A percentile compares a stretch with the other conserved stretches of the same genome.
These are phyloP conservation scores for Neurospora sp. DNA, from an alignment of 495 filamentous ascomycete species.

Conservation along the genomic window DNA sequence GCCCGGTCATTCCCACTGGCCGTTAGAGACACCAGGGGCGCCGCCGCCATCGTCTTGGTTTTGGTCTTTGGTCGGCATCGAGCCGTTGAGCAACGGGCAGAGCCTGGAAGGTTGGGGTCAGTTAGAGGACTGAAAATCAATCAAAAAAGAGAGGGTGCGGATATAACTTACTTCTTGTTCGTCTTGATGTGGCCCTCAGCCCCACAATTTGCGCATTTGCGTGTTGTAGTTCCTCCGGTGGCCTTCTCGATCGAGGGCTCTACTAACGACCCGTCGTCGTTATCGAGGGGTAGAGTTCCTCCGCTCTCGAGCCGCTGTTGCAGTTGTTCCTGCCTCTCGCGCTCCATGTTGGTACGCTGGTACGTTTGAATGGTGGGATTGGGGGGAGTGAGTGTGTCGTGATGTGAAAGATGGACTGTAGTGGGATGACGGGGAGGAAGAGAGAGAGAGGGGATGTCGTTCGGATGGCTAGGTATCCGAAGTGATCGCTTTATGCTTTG, in stretches of 20 bases:
- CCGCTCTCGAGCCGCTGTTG: conserved; percentile 29
- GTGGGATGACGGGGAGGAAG: no score
- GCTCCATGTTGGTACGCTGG: no score
- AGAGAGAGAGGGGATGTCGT: no score
- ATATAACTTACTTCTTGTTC: conserved; percentile 71
- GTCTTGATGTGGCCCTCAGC: conserved; percentile 96
- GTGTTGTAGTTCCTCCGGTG: conserved; percentile 62
- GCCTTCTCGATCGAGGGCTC: conserved; percentile 39
- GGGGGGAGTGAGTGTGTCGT: no score
- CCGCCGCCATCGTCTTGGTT: conserved; percentile 33
- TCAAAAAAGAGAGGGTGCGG: background rate
- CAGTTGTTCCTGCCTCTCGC: conserved; percentile 1
- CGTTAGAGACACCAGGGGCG: conserved; percentile 26
- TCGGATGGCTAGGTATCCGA: no score
- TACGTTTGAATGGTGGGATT: no score
- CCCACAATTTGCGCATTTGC: conserved; percentile 95
- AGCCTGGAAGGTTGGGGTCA: conserved; percentile 44
- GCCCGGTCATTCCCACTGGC: no score
- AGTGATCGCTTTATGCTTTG: no score
- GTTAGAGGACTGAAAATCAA: conserved; percentile 25
- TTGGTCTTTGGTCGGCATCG: conserved; percentile 57
- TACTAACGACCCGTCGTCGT: conserved; percentile 34
- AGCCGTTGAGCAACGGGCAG: conserved; percentile 84
- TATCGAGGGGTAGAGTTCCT: conserved; percentile 19
- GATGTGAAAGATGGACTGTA: no score